Percentiles rank a stretch among this genome's conserved stretches.
Conservation (phyloP, 805 yeast species). For the Lachancea fermentati region DNA sequence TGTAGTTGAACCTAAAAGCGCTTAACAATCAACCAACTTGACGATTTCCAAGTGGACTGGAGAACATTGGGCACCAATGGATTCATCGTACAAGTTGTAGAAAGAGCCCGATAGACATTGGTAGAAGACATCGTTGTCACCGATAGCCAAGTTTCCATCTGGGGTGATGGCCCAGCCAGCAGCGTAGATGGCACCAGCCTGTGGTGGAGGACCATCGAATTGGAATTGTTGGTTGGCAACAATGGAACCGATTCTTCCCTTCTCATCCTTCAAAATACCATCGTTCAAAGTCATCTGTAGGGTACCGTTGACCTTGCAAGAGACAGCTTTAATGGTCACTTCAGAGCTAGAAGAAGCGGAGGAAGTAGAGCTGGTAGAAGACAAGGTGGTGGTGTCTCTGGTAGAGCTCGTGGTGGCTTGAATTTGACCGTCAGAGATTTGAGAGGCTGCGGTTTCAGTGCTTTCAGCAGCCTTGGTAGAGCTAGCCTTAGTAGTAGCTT, state of each 20-base stretch:
- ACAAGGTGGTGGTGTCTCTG: constrained; percentile 18
- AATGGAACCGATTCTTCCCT: constrained; percentile 64
- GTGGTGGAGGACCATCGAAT: constrained; percentile 76
- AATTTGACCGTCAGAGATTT: constrained; percentile 43
- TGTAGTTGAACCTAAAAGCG: not conserved
- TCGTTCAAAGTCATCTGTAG: constrained; percentile 47
- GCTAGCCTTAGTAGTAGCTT: constrained; percentile 27
- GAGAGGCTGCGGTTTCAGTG: constrained; percentile 31
- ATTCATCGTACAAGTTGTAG: constrained; percentile 59
- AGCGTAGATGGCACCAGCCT: constrained; percentile 61
- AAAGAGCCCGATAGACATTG: constrained; percentile 62
- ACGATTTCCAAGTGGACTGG: constrained; percentile 49
- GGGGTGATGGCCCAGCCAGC: constrained; percentile 55
- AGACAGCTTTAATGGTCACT: constrained; percentile 14
- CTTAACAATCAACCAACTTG: constrained; percentile 44
- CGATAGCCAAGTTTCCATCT: constrained; percentile 55
- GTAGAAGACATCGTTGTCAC: constrained; percentile 51
- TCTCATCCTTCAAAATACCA: constrained; percentile 46
- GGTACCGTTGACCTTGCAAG: constrained; percentile 33
- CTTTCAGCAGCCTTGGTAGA: constrained; percentile 16
- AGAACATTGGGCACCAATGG: constrained; percentile 49
- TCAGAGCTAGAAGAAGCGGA: constrained; percentile 18
- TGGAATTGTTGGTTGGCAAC: constrained; percentile 74
- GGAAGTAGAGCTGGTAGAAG: constrained; percentile 28
- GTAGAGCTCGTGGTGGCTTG: constrained; percentile 32